Evolutionary conservation across 768 basidiomycete species (phyloP), one percentile per base, ranked within the genome.

Genomic region (Pleurotus cornucopiae): DNA sequence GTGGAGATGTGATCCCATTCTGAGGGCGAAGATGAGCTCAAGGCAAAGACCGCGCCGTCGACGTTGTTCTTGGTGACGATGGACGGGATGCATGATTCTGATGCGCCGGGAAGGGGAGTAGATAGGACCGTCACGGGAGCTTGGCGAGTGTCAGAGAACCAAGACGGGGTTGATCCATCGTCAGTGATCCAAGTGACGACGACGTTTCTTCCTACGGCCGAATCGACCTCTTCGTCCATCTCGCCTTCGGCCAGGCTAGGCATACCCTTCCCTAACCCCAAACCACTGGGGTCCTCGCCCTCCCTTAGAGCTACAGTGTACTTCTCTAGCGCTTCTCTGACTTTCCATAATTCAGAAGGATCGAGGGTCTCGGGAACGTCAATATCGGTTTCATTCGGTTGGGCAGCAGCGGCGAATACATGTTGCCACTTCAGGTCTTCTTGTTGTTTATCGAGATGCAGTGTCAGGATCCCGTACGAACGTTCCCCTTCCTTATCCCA

Each of bases 321-420:
- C 69, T 94, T 91, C 67, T 92, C 91, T 56, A 98, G 73, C 7
- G 85, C 73, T 66, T 95, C 91, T 25, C 89, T 80, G 54, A 97
- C 88, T 13, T 78, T 73, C 66, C 82, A 84, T 34, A 97, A 77
- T 63, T 94, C 89, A 0, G 86, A 88, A 2, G 92, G 87, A 61
- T 94, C 89, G 45, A 98, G 74, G 6, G 92, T 95, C 71, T 98
- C 96, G 0, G 86, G 82, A 4, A 97, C 92, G 48, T 91, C 88
- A 0, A 77, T 71, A 49, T 86, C 80, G 34, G 78, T 77, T 5
- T 66, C 63, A 9, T 70, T 66, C 5, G 62, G 61, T 44, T 69
- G 68, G 49, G 60, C 63, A 12, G 61, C 57, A 7, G 79, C 67
- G 2, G 85, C 79, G 63, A 99, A 98, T 5, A 98, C 80, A 47